These are phyloP conservation scores for Excoecaria agallocha DNA, from an alignment of 345 rosid species.

Conservation along the genomic window DNA sequence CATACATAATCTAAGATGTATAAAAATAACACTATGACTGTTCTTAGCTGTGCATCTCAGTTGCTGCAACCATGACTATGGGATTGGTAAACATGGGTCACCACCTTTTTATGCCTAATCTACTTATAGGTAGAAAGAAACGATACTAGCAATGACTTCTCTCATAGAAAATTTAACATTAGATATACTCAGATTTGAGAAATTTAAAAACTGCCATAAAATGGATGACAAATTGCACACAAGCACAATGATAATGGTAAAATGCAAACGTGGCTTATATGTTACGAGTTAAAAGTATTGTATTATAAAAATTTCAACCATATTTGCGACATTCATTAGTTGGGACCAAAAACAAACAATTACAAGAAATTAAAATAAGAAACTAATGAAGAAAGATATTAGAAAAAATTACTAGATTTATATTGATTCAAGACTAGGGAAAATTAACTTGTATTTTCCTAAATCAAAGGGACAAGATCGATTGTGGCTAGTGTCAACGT, in stretches of 20 bases:
- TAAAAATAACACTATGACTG: constrained; percentile 54
- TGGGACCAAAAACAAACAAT: no score
- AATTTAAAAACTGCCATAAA: background rate
- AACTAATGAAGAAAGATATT: no score
- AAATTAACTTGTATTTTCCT: no score
- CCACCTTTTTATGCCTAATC: constrained; percentile 95
- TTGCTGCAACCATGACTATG: constrained; percentile 87
- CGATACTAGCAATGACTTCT: constrained; percentile 46
- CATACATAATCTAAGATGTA: constrained; percentile 10
- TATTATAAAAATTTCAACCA: no score
- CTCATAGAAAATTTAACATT: constrained; percentile 46
- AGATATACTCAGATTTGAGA: constrained; percentile 13
- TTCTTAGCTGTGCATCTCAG: constrained; percentile 58
- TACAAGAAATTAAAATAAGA: no score
- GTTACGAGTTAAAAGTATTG: background rate
- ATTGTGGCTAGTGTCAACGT: no score
- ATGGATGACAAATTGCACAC: background rate
- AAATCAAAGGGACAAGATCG: no score
- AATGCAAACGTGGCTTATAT: background rate
- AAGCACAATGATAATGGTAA: constrained; percentile 1
- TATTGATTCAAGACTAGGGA: no score
- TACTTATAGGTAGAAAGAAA: constrained; percentile 47
- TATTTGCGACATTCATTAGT: no score
- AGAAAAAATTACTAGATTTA: no score
- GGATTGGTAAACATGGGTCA: constrained; percentile 88